phyloP scores from a whole-genome alignment of 2,329 filamentous ascomycete species.

The Microascus cirrosus region DNA sequence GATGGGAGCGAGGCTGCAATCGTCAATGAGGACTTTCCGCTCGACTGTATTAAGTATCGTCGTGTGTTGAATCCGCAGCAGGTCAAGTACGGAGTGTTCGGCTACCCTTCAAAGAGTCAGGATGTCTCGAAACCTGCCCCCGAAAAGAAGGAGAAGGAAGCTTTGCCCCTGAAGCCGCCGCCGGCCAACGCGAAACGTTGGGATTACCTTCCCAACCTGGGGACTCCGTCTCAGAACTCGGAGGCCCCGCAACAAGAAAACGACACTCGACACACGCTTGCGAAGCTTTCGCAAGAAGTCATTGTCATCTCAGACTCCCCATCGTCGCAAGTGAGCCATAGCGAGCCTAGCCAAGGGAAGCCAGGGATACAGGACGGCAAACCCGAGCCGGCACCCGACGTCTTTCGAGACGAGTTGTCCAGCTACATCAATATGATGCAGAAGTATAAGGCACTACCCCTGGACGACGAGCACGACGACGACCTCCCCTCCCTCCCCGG shows the following conservation, averaged over 20 bases:
- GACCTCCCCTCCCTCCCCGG: slow-evolving; percentile 10
- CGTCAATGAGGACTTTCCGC: slow-evolving; percentile 57
- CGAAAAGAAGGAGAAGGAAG: slow-evolving; percentile 1
- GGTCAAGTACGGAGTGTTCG: slow-evolving; percentile 47
- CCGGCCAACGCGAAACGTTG: slow-evolving; percentile 14
- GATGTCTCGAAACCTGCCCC: slow-evolving; percentile 5
- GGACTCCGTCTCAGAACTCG: slow-evolving; percentile 19
- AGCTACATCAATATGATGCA: slow-evolving; percentile 53
- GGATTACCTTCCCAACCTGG: slow-evolving; percentile 24
- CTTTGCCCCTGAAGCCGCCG: slow-evolving; percentile 17
- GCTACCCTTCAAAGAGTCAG: slow-evolving; percentile 20
- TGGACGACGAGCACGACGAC: slow-evolving; percentile 39
- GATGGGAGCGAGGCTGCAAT: slow-evolving; percentile 26
- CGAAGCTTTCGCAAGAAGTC: neutral
- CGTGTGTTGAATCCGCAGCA: slow-evolving; percentile 47
- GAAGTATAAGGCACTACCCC: slow-evolving; percentile 45
- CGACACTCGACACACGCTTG: neutral
- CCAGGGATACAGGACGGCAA: neutral
- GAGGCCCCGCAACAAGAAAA: neutral
- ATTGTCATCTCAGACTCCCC: neutral
- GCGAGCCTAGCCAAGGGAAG: neutral
- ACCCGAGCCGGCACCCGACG: slow-evolving; percentile 1
- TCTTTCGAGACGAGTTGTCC: slow-evolving; percentile 44
- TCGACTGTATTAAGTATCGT: slow-evolving; percentile 54
- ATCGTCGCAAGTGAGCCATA: neutral